Percentiles rank a stretch among this genome's conserved stretches.
Conservation (phyloP, 441 rosid genomes). For the Syzygium malaccense region DNA sequence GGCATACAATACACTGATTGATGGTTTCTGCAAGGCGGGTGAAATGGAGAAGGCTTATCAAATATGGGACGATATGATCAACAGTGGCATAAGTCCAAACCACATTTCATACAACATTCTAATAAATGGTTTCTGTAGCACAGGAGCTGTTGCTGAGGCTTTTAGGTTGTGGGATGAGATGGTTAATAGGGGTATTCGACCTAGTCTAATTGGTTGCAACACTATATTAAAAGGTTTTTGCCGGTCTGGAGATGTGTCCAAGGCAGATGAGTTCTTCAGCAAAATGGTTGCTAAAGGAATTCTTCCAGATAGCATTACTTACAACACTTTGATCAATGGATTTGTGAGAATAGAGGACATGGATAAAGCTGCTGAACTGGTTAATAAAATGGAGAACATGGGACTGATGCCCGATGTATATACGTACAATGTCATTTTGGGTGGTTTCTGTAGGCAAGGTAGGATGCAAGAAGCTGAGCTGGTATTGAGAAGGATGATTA, state of each 20-base stretch:
- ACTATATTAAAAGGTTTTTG: slow-evolving; percentile 70
- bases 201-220: slow-evolving; percentile 58
- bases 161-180: slow-evolving; percentile 74
- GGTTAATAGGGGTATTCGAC: slow-evolving; percentile 45
- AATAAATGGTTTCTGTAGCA: slow-evolving; percentile 59
- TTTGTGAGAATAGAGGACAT: slow-evolving; percentile 62
- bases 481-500: slow-evolving; percentile 54
- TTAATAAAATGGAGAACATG: slow-evolving; percentile 55
- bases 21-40: slow-evolving; percentile 72
- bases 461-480: slow-evolving; percentile 72
- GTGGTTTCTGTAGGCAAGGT: slow-evolving; percentile 70
- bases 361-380: slow-evolving; percentile 50
- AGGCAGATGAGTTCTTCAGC: slow-evolving; percentile 48
- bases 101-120: slow-evolving; percentile 58
- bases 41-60: slow-evolving; percentile 52
- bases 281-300: slow-evolving; percentile 57
- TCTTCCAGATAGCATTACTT: slow-evolving; percentile 58
- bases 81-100: slow-evolving; percentile 41
- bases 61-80: slow-evolving; percentile 59
- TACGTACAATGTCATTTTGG: slow-evolving; percentile 56
- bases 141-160: slow-evolving; percentile 52
- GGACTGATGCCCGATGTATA: slow-evolving; percentile 48
- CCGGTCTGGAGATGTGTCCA: slow-evolving; percentile 47
- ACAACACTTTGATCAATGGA: slow-evolving; percentile 67
- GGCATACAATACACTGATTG: slow-evolving; percentile 67